Base-by-base conservation (phyloP, 1,284 basidiomycete species). In the Ustilago shanxiensis region DNA sequence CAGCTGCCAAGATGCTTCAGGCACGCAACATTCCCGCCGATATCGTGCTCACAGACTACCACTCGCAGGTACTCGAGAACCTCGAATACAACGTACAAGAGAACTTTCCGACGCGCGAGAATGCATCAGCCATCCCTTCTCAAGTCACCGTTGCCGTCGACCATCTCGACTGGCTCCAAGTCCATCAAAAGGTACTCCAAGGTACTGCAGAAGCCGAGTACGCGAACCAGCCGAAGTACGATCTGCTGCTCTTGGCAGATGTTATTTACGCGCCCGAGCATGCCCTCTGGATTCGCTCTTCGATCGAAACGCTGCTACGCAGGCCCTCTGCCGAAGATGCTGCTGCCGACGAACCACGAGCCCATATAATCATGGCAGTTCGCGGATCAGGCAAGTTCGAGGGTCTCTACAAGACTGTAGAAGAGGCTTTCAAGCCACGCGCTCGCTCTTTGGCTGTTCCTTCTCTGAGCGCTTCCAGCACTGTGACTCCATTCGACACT, bases 41-140 rank as follows among this genome's bases (percentile, higher is more conserved):
- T n/a, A 67, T 81, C 11, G 65, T 77, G 10, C 62, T 79, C 39
- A 69, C 75, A 5, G 77, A 79, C 44, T 79, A 76, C 52, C 77
- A 79, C 47, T 20, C 41, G 20, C 60, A 76, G 33, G 77, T 79
- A 28, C 60, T 79, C 4, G 39, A 31, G 7, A 79, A 79, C 20
- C 49, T 79, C 18, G 29, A 58, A 11, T 51, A 66, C 62, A 79
- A 79, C 26, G 69, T 72, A 20, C 6, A 39, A 3, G 54, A 72
- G 37, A 79, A 79, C 47, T 75, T 72, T 24, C 18, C 47, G 6
- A 0, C 47, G 20, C 2, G 1, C 44, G n/a, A 13, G 22, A 4
- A 2, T 2, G 24, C 20, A 37, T 37, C 31, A 3, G 29, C 47
- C 20, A 2, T 28, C 9, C 18, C 33, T 14, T 28, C 52, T n/a